Base-by-base conservation (phyloP, 139 green algal genomes). In the Spirogloea muscicola region DNA sequence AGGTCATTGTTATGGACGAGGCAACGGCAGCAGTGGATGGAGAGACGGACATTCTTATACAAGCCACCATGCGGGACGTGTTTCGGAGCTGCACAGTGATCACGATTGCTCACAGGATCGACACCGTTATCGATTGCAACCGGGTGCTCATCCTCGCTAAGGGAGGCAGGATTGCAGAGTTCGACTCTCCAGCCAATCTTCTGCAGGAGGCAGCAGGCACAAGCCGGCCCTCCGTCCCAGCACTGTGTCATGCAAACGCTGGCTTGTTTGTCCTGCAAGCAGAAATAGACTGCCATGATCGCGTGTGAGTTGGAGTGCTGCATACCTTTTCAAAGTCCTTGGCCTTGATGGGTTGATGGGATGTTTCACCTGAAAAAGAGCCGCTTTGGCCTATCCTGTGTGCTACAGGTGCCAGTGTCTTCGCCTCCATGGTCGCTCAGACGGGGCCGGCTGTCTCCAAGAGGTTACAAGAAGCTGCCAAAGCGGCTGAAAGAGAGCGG, bases 1-100 rank as follows among this genome's bases (percentile, higher is more conserved):
- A 49, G 31, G 46, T 76, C 21, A 40, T 97, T 21, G 83, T 95
- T 31, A 80, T 96, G 59, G 93, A 98, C 67, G 93, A 97, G 82
- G 92, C 93, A 0, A 98, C 93, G 18, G 87, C 89, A 18, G 80
- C 80, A 36, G 88, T 96, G 13, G 91, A 96, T 61, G 74, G 89
- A 18, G 89, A 95, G 65, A 95, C 88, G 3, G 91, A 96, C 65
- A 84, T 85, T 13, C 81, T 96, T n/a, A 91, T 93, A 13, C 86
- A 92, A 72, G 62, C 65, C 21, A 86, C 87, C 2, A 85, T 94
- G 71, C 82, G 89, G 36, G 84, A 89, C 16, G 61, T 59, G 68
- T 84, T 92, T 60, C 36, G 43, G 4, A 67, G 84, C 55, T 79
- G 84, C 76, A 94, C 89, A 42, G 85, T 87, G 49, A 66, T 94